Evolutionary conservation across 768 basidiomycete genomes (phyloP).

Genomic region (Trametes punicea): DNA sequence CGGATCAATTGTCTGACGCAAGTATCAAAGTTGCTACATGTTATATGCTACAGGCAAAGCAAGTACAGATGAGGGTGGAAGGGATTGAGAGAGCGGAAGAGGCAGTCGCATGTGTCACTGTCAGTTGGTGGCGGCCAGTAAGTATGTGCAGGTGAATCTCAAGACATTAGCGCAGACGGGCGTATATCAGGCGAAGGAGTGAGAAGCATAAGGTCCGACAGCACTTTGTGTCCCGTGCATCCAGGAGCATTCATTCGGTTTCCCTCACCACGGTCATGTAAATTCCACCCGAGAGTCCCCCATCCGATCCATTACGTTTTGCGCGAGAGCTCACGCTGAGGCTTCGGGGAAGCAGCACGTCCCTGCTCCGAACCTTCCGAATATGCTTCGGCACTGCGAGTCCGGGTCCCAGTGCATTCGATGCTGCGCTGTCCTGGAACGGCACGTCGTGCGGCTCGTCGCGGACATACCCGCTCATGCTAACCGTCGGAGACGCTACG

Average conservation of each 20-base stretch:
- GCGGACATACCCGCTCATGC: conserved; percentile 15
- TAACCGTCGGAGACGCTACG: conserved; percentile 25
- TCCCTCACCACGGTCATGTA: conserved; percentile 32
- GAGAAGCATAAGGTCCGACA: not conserved
- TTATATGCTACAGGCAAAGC: conserved; percentile 5
- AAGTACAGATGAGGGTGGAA: not conserved
- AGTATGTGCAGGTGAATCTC: not conserved
- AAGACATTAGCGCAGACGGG: not conserved
- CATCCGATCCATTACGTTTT: conserved; percentile 15
- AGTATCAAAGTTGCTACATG: conserved; percentile 2
- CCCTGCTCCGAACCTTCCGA: conserved; percentile 22
- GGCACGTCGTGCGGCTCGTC: conserved; percentile 23
- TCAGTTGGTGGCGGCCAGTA: too few species aligned
- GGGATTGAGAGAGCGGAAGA: not conserved
- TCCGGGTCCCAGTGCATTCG: conserved; percentile 2
- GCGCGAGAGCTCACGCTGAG: conserved; percentile 16
- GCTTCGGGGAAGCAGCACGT: conserved; percentile 12
- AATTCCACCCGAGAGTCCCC: conserved; percentile 20
- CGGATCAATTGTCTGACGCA: too few species aligned
- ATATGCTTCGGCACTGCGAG: conserved; percentile 18
- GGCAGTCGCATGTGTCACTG: too few species aligned
- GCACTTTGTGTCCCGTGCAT: not conserved
- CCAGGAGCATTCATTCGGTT: conserved; percentile 14
- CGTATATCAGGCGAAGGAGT: not conserved
- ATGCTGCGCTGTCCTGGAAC: conserved; percentile 24